These are phyloP conservation scores for Thermothelomyces thermophilus DNA, from an alignment of 2,329 filamentous ascomycete genomes.

Conservation along the genomic window DNA sequence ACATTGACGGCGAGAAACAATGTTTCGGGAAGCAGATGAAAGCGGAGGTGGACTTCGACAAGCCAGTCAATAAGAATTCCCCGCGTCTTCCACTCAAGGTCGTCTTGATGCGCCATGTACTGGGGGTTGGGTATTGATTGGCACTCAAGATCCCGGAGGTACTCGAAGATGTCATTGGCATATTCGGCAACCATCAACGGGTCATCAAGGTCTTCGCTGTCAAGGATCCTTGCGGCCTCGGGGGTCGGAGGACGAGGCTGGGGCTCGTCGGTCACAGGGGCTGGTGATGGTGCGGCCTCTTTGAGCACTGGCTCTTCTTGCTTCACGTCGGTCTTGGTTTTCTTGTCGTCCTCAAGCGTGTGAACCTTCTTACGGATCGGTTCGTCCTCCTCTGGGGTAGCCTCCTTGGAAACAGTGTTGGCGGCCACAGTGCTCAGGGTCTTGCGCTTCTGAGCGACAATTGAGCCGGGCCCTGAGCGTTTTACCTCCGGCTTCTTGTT, in stretches of 20 bases:
- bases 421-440: constrained; percentile 36
- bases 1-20: constrained; percentile 97
- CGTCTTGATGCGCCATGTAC: constrained; percentile 92
- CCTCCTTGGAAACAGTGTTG: constrained; percentile 53
- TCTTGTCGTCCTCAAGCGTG: constrained; percentile 47
- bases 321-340: constrained; percentile 23
- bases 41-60: constrained; percentile 95
- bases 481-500: constrained; percentile 65
- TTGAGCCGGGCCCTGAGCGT: constrained; percentile 62
- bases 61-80: constrained; percentile 97
- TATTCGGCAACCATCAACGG: constrained; percentile 98
- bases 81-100: constrained; percentile 97
- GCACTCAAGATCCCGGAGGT: constrained; percentile 79
- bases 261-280: constrained; percentile 19
- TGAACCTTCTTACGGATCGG: constrained; percentile 61
- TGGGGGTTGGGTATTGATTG: constrained; percentile 76
- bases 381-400: constrained; percentile 57
- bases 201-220: constrained; percentile 83
- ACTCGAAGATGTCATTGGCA: constrained; percentile 94
- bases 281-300: constrained; percentile 25
- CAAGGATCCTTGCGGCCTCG: constrained; percentile 56
- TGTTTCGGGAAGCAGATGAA: constrained; percentile 91
- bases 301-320: constrained; percentile 30
- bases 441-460: constrained; percentile 64
- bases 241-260: constrained; percentile 28